Evolutionary conservation across 2,329 filamentous ascomycete species (phyloP), one percentile per base, ranked within the genome.

Genomic region (Sclerotinia nivalis): DNA sequence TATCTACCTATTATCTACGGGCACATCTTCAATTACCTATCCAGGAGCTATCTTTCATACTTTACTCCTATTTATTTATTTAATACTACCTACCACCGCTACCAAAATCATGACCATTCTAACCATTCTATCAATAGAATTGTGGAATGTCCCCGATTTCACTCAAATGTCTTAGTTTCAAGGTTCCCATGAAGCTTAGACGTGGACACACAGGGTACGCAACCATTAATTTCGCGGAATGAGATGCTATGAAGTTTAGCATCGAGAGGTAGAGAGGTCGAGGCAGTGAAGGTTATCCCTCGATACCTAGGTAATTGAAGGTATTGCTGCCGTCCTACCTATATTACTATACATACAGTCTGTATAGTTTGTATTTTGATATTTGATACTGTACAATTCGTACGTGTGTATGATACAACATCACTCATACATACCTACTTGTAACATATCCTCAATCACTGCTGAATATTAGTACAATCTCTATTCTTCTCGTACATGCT

Each of bases 101-200:
- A 15, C 34, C 64, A 45, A 47, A 28, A 34, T 28, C 28, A 15
- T 22, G 18, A 31, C 40, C 6, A 8, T 43, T 43, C 40, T 43
- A 43, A 18, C 15, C 40, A 43, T 54, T 55, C 64, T 66, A 66
- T 66, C 64, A 54, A 66, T 66, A 66, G 64, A 66, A 55, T 66
- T 66, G 50, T 66, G 50, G 52, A 43, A 52, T 66, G 12, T 22
- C 22, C 62, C 8, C 54, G 54, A 58, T 45, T 59, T 59, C 56
- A 9, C 40, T 67, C 50, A 56, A 55, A 52, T 37, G 34, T 66
- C 50, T 55, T 45, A 28, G n/a, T 45, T 67, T 40, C 37, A 40
- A 13, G 37, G 1, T 40, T 40, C 54, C 40, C 65, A 22, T 20
- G 31, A 56, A 37, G 37, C 55, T 31, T 12, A 28, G 22, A 50